Evolutionary conservation across 306 rosid genomes (phyloP).

Genomic region (Alnus rubra): DNA sequence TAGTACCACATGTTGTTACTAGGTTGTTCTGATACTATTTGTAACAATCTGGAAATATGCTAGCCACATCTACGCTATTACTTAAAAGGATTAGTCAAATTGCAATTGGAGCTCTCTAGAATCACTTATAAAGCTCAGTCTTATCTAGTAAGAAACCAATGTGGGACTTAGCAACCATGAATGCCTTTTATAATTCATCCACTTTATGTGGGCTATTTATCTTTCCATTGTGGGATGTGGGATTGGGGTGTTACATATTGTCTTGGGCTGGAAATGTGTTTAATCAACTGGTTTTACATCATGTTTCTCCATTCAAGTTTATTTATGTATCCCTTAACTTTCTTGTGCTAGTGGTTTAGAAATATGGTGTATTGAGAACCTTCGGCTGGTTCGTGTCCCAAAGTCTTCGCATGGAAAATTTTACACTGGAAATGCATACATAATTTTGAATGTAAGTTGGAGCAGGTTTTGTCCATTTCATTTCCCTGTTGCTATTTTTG

Average conservation of each 20-base stretch:
- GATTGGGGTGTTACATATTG: not conserved
- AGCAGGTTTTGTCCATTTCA: slow-evolving; percentile 11
- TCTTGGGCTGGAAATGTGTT: slow-evolving; percentile 2
- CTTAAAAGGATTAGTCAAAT: too few relatives aligned
- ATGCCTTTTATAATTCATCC: too few relatives aligned
- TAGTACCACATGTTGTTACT: too few relatives aligned
- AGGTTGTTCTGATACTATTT: too few relatives aligned
- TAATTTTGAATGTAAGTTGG: slow-evolving; percentile 79
- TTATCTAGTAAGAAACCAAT: too few relatives aligned
- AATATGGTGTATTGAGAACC: slow-evolving; percentile 90
- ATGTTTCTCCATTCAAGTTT: slow-evolving; percentile 28
- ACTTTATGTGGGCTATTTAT: too few relatives aligned
- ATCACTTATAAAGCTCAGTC: too few relatives aligned
- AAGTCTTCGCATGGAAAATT: slow-evolving; percentile 70
- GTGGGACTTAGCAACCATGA: too few relatives aligned
- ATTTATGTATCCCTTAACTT: slow-evolving; percentile 51
- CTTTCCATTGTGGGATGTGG: too few relatives aligned
- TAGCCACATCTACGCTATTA: too few relatives aligned
- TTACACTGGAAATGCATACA: slow-evolving; percentile 82
- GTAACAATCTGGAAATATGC: too few relatives aligned
- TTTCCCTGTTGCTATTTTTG: slow-evolving; percentile 26
- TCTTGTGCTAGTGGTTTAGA: slow-evolving; percentile 68
- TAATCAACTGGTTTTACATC: slow-evolving; percentile 5
- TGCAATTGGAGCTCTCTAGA: too few relatives aligned
- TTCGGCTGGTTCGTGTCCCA: slow-evolving; percentile 55